These are phyloP conservation scores for Apium graveolens DNA, from an alignment of 129 eudicot genomes.

Conservation along the genomic window DNA sequence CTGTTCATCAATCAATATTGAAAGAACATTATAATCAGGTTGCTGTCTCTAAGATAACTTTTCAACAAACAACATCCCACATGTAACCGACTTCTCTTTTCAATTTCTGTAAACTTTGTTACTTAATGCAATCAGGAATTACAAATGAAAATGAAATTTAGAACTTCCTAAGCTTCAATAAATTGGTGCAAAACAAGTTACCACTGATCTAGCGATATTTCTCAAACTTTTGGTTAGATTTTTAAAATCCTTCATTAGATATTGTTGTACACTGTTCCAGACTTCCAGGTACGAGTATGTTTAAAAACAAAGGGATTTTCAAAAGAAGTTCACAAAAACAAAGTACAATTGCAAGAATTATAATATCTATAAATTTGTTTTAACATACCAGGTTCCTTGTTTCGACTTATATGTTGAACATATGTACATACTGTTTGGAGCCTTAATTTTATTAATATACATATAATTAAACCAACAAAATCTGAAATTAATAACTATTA, in stretches of 20 bases:
- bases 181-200: not conserved
- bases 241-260: not conserved
- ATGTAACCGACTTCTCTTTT: not conserved
- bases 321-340: not conserved
- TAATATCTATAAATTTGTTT: not conserved
- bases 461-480: no score
- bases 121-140: not conserved
- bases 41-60: not conserved
- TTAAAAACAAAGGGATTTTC: not conserved
- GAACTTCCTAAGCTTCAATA: not conserved
- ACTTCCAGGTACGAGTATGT: not conserved
- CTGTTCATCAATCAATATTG: not conserved
- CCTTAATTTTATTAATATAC: not conserved
- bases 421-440: not conserved
- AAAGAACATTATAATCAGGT: not conserved
- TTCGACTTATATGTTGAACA: not conserved
- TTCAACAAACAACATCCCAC: not conserved
- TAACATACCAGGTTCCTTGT: not conserved
- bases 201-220: not conserved
- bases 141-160: no score
- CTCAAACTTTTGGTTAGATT: not conserved
- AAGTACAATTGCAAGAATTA: not conserved
- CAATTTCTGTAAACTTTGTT: not conserved
- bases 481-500: no score
- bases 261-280: not conserved